These are phyloP conservation scores for Chrysoporthe deuterocubensis DNA, from an alignment of 2,329 filamentous ascomycete genomes.

Conservation along the genomic window DNA sequence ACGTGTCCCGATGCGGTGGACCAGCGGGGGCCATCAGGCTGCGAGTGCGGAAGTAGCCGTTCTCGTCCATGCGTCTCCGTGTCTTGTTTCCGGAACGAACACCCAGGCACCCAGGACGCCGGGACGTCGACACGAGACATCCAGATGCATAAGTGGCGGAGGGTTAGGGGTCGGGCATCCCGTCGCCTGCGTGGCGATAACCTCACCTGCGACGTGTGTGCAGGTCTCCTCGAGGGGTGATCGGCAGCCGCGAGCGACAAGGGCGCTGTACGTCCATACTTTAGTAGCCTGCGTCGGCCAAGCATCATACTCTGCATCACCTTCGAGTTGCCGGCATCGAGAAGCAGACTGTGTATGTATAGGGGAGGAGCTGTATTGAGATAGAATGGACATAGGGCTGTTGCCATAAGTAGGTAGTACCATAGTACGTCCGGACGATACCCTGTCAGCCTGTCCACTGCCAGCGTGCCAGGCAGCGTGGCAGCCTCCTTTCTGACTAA, in stretches of 20 bases:
- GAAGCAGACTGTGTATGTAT: no score
- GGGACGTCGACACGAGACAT: no score
- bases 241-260: no score
- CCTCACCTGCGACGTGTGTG: no score
- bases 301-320: neutral
- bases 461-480: neutral
- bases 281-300: neutral
- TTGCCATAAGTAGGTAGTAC: no score
- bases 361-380: neutral
- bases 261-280: no score
- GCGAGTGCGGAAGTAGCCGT: neutral
- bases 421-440: neutral
- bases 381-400: neutral
- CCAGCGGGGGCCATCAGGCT: neutral
- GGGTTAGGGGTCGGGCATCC: no score
- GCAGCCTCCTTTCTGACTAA: neutral
- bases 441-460: neutral
- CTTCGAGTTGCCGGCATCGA: no score
- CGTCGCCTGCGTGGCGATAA: no score
- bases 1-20: neutral
- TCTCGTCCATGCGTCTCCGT: neutral
- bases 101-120: no score
- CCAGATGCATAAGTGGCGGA: no score
- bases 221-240: no score
- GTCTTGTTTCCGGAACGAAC: neutral